phyloP scores from a whole-genome alignment of 257 asterid species.

The Nicotiana paniculata region DNA sequence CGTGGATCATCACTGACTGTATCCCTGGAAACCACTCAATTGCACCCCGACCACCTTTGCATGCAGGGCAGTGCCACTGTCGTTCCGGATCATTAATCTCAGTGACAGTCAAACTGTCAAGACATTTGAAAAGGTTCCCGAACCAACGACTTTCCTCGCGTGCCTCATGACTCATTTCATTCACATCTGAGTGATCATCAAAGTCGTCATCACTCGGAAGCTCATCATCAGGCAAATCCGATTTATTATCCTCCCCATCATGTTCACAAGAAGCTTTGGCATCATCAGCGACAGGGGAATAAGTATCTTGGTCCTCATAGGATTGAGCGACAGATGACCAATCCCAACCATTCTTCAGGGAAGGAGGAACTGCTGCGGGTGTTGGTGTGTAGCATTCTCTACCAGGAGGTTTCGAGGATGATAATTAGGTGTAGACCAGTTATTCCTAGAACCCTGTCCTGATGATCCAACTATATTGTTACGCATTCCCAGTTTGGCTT shows the following conservation, averaged over 20 bases:
- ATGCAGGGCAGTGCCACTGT: conserved; percentile 72
- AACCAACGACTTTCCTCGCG: conserved; percentile 48
- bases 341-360: no score
- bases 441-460: no score
- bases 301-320: neutral
- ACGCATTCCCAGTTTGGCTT: conserved; percentile 33
- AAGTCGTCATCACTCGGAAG: conserved; percentile 35
- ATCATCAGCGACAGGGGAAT: neutral
- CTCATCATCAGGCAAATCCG: conserved; percentile 28
- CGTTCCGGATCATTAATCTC: conserved; percentile 49
- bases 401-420: no score
- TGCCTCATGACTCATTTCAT: conserved; percentile 44
- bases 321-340: no score
- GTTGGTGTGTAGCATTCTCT: no score
- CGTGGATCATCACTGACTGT: conserved; percentile 48
- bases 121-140: conserved; percentile 30
- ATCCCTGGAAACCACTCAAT: conserved; percentile 57
- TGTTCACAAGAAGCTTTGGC: neutral
- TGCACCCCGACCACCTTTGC: conserved; percentile 68
- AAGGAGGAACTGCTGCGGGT: no score
- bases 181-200: conserved; percentile 42
- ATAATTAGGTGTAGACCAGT: no score
- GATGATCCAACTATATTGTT: conserved; percentile 29
- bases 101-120: conserved; percentile 37
- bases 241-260: neutral